Conservation (phyloP, 495 filamentous ascomycete species). For the Aspergillus biplanus region DNA sequence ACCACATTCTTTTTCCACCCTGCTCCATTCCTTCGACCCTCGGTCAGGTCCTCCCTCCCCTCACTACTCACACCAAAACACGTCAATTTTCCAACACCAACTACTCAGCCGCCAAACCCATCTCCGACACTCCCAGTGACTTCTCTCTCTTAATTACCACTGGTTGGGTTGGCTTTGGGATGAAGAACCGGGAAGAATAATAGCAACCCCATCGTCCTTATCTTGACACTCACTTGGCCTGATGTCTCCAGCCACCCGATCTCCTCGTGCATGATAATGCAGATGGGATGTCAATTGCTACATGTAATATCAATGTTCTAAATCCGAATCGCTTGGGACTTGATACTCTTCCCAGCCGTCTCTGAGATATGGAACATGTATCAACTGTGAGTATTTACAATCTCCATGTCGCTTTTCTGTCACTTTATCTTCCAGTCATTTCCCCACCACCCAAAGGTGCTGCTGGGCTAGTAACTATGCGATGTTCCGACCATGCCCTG, state of each 20-base stretch:
- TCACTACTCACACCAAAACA: conserved; percentile 20
- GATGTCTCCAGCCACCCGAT: conserved; percentile 28
- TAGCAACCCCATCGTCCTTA: neutral
- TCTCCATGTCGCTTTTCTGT: conserved; percentile 12
- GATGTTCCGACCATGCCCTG: neutral
- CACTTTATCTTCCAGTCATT: neutral
- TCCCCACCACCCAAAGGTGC: neutral
- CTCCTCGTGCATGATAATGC: conserved; percentile 35
- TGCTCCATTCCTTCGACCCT: conserved; percentile 19
- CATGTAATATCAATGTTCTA: conserved; percentile 37
- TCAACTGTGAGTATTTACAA: conserved; percentile 44
- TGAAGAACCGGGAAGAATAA: neutral
- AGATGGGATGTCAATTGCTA: conserved; percentile 44
- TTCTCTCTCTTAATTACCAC: neutral
- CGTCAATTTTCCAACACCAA: conserved; percentile 2
- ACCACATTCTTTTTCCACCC: conserved; percentile 23
- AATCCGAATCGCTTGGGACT: conserved; percentile 46
- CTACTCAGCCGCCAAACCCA: conserved; percentile 1
- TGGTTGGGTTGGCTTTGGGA: conserved; percentile 10
- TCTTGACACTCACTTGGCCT: conserved; percentile 11
- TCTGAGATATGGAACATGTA: conserved; percentile 52
- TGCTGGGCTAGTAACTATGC: conserved; percentile 2
- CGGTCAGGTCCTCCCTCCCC: conserved; percentile 5
- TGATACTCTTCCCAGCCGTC: conserved; percentile 37
- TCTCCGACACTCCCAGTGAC: conserved; percentile 7